A percentile compares a stretch with the other conserved stretches of the same genome.
These are phyloP conservation scores for Trichosanthes cucumerina DNA, from an alignment of 306 rosid species.

Conservation along the genomic window DNA sequence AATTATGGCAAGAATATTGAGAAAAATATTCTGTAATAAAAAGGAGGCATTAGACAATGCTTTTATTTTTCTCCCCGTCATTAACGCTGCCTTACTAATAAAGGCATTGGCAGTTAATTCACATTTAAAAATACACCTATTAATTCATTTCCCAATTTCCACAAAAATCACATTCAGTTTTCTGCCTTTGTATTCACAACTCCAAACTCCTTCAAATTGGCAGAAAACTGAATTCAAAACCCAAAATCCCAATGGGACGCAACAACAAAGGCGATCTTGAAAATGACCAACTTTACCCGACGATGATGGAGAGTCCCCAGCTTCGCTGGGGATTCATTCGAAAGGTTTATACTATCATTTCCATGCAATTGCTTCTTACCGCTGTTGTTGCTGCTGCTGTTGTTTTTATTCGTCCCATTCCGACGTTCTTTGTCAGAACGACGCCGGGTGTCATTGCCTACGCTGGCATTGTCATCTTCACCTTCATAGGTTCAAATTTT, in stretches of 20 bases:
- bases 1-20: too few species aligned
- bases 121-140: background rate
- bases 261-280: conserved; percentile 15
- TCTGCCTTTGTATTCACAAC: background rate
- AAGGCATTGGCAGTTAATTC: background rate
- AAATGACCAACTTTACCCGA: conserved; percentile 7
- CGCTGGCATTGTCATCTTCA: background rate
- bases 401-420: conserved; percentile 6
- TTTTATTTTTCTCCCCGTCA: too few species aligned
- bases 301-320: conserved; percentile 22
- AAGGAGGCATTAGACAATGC: too few species aligned
- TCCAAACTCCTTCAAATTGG: background rate
- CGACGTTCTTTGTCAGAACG: conserved; percentile 15
- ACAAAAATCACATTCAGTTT: background rate
- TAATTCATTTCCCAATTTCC: background rate
- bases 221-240: conserved; percentile 8
- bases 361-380: conserved; percentile 29
- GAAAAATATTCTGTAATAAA: too few species aligned
- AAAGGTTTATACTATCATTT: conserved; percentile 24
- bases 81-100: background rate
- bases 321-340: conserved; percentile 32
- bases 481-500: background rate
- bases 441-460: conserved; percentile 8
- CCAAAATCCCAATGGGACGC: conserved; percentile 2
- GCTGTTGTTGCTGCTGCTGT: conserved; percentile 9